These are phyloP conservation scores for Backusella morwellensis DNA, from an alignment of 192 early-diverging fungal genomes.

Conservation along the genomic window DNA sequence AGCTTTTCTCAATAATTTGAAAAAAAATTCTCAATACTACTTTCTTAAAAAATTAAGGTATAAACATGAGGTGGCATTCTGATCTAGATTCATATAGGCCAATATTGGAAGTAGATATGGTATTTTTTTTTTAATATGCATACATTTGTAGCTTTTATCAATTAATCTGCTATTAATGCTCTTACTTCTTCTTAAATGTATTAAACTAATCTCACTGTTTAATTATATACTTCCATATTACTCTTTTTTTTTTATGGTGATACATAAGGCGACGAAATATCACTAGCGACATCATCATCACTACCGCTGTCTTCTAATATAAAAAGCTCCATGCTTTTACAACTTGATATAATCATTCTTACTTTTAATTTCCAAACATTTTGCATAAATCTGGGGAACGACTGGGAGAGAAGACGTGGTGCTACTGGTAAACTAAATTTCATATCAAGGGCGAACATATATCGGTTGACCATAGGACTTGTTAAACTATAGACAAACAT, in stretches of 20 bases:
- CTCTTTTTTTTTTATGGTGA: neutral
- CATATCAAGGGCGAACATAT: conserved; percentile 11
- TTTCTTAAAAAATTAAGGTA: neutral
- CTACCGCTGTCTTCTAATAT: neutral
- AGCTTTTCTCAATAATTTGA: no score
- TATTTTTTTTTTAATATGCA: neutral
- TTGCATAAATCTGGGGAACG: conserved; percentile 6
- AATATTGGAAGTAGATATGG: neutral
- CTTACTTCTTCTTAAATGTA: no score
- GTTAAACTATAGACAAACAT: conserved; percentile 10
- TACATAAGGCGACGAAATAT: neutral
- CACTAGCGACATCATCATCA: neutral
- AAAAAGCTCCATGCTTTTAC: neutral
- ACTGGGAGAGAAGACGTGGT: conserved; percentile 3
- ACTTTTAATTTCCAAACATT: conserved; percentile 16
- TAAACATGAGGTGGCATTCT: neutral
- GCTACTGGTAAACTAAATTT: conserved; percentile 10
- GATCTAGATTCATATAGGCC: neutral
- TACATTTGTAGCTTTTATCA: no score
- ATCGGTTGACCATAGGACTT: conserved; percentile 4
- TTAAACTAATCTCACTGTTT: neutral
- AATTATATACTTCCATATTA: neutral
- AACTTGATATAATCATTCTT: neutral
- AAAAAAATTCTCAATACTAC: no score
- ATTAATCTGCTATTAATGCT: no score